Base-by-base conservation (phyloP, 805 yeast species). In the Wickerhamiella musiphila region DNA sequence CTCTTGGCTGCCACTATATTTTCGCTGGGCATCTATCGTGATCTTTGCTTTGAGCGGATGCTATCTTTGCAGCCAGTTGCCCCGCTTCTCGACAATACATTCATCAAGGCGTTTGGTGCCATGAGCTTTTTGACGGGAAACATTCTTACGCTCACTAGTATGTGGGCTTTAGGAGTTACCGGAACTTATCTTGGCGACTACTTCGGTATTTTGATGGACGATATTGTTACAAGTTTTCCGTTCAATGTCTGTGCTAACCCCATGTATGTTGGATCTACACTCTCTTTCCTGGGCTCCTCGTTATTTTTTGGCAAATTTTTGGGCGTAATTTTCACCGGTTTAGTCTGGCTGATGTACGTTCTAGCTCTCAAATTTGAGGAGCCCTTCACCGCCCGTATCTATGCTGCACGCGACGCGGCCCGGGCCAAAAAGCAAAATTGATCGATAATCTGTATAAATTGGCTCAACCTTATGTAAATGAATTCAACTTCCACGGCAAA, bases 161-260 rank as follows among this genome's bases (percentile, higher is more conserved):
- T 90, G 96, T 86, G 71, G 60, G 76, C 77, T 10, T 64, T 90
- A 42, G 98, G 98, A 16, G 70, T 90, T 38, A 86, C 94, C 10
- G 98, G 98, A 16, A 90, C 98, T 8, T 90, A 90, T 49, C 59
- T 90, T 38, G 98, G 98, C 26, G 98, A 90, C 55, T 92, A 90
- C 58, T 90, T 90, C 56, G 96, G 96, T 2, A 84, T 90, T 47
- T 66, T 90, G 46, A 90, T 86, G 90, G 73, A 74, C 40, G 69
- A 78, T 41, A 68, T 93, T 49, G 94, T 90, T 37, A 76, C 86
- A 12, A 73, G 78, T 1, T 90, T 90, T 67, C 98, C 98, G 11
- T 90, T 90, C 67, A 84, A 74, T 47, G 70, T 84, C 35, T 67
- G 74, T 41, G 75, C 82, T 48, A 86, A 90, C 56, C 98, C 98